Percentiles rank a stretch among this genome's conserved stretches.
phyloP scores from a whole-genome alignment of 2,329 filamentous ascomycete genomes.

The Arthroderma sp. region DNA sequence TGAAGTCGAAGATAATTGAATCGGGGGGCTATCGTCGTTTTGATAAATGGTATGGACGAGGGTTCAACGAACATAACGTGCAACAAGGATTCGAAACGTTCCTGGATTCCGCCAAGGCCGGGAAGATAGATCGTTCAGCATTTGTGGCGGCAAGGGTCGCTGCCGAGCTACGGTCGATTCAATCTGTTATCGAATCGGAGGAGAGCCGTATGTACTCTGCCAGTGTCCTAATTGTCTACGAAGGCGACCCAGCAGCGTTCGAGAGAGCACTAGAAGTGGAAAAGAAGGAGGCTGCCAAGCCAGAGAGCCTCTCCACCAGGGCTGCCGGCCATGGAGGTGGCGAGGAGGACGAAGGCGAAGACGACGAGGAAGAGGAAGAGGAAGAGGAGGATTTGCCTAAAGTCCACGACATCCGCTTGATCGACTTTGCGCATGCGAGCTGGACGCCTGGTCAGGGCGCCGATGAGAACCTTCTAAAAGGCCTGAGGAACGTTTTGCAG shows the following conservation, averaged over 20 bases:
- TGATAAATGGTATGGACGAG: conserved; percentile 55
- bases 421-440: conserved; percentile 89
- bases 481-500: conserved; percentile 57
- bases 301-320: conserved; percentile 14
- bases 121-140: conserved; percentile 32
- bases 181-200: conserved; percentile 40
- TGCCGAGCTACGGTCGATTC: conserved; percentile 33
- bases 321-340: conserved; percentile 11
- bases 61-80: conserved; percentile 45
- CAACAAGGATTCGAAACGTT: conserved; percentile 48
- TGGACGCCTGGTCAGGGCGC: conserved; percentile 73
- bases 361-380: conserved; percentile 41
- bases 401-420: conserved; percentile 71
- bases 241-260: conserved; percentile 48
- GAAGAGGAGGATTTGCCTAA: conserved; percentile 47
- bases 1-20: conserved; percentile 32
- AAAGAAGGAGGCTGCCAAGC: conserved; percentile 22
- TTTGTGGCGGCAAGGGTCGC: conserved; percentile 33
- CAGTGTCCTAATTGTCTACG: conserved; percentile 54
- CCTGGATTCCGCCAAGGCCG: conserved; percentile 36
- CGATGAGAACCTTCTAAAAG: conserved; percentile 70
- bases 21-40: conserved; percentile 46
- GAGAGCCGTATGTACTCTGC: conserved; percentile 58
- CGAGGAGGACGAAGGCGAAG: conserved; percentile 25
- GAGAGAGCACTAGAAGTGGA: conserved; percentile 36